Conservation (phyloP, 768 basidiomycete genomes). For the Leccinum ochraceum region DNA sequence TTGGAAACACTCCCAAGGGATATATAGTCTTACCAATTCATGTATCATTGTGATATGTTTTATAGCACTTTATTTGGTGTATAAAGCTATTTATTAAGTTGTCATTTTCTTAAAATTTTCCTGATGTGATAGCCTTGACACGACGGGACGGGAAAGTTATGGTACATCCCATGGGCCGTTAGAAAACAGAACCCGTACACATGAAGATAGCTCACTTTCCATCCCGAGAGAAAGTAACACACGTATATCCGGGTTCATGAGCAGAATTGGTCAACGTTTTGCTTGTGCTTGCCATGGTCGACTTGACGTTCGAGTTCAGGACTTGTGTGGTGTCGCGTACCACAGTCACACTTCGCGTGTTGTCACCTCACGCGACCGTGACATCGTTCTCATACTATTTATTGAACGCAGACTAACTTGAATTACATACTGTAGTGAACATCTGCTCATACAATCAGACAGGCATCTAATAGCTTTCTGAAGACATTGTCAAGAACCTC, state of each 20-base stretch:
- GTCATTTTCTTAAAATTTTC: no score
- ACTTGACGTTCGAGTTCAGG: neutral
- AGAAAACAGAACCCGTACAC: slow-evolving; percentile 1
- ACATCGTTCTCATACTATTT: slow-evolving; percentile 6
- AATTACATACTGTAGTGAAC: neutral
- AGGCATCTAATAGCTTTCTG: slow-evolving; percentile 20
- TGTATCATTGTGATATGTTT: no score
- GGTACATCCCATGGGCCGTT: slow-evolving; percentile 11
- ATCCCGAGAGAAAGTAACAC: slow-evolving; percentile 74
- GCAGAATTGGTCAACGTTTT: slow-evolving; percentile 35
- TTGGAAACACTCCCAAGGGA: no score
- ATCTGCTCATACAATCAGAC: slow-evolving; percentile 19
- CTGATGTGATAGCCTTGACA: slow-evolving; percentile 46
- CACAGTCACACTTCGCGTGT: slow-evolving; percentile 24
- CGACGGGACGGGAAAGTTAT: slow-evolving; percentile 19
- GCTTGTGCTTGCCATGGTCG: slow-evolving; percentile 28
- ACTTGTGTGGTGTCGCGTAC: neutral
- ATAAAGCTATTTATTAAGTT: no score
- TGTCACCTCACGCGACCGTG: slow-evolving; percentile 25
- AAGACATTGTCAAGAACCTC: slow-evolving; percentile 24
- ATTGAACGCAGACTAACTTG: neutral
- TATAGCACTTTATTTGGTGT: no score
- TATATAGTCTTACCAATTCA: no score
- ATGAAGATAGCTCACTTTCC: slow-evolving; percentile 57
- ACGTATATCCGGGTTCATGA: slow-evolving; percentile 57